These are phyloP conservation scores for Hypholoma fasciculare DNA, from an alignment of 768 basidiomycete genomes.

Conservation along the genomic window DNA sequence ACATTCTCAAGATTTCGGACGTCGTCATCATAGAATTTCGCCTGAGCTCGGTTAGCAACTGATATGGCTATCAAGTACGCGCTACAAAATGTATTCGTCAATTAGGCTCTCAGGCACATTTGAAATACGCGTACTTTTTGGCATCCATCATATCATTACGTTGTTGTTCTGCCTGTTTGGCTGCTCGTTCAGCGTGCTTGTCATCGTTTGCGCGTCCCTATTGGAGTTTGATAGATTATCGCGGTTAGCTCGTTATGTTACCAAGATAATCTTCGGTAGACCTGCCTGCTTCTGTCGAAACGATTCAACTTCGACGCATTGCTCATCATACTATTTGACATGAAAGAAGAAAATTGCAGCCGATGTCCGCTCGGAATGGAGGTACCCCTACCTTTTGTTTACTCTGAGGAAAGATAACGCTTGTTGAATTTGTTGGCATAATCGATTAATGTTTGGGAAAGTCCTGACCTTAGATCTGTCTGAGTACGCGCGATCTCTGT, in stretches of 20 bases:
- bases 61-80: conserved; percentile 70
- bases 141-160: conserved; percentile 74
- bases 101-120: background rate
- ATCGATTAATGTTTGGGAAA: background rate
- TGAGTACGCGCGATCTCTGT: conserved; percentile 65
- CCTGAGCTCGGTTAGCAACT: conserved; percentile 68
- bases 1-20: conserved; percentile 75
- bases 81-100: conserved; percentile 31
- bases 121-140: conserved; percentile 65
- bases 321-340: conserved; percentile 67
- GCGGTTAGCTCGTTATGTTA: background rate
- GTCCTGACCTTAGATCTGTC: conserved; percentile 67
- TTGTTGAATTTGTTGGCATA: background rate
- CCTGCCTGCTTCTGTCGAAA: conserved; percentile 79
- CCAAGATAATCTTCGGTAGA: conserved; percentile 1
- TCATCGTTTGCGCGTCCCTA: conserved; percentile 68
- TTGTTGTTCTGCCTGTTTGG: conserved; percentile 76
- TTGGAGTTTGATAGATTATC: conserved; percentile 22
- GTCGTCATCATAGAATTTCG: conserved; percentile 70
- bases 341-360: background rate
- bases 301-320: conserved; percentile 71
- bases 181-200: conserved; percentile 70
- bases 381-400: conserved; percentile 56
- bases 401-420: conserved; percentile 34
- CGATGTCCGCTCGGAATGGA: background rate